phyloP scores from a whole-genome alignment of 169 alveolate genomes.

The Eimeria acervulina region DNA sequence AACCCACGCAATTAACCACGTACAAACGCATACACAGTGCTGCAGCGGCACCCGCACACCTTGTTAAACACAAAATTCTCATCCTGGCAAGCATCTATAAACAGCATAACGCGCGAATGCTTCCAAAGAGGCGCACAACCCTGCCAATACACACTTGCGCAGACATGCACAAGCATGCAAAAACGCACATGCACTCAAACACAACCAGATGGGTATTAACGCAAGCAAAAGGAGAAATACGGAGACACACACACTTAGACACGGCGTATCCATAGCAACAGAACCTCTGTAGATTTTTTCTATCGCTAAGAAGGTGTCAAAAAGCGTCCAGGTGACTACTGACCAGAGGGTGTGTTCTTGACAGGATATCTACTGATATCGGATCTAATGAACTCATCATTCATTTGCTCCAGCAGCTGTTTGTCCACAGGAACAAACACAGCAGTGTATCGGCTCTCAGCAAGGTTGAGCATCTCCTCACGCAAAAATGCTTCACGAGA shows the following conservation, averaged over 20 bases:
- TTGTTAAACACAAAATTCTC: background rate
- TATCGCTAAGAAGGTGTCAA: background rate
- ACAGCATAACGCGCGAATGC: background rate
- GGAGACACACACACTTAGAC: too few relatives aligned
- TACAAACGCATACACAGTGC: background rate
- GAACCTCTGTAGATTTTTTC: background rate
- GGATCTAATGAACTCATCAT: constrained; percentile 48
- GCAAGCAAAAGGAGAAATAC: background rate
- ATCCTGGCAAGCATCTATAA: background rate
- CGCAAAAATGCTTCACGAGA: constrained; percentile 59
- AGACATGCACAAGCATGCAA: background rate
- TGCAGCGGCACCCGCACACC: background rate
- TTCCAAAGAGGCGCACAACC: background rate
- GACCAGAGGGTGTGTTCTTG: constrained; percentile 65
- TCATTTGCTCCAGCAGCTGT: constrained; percentile 36
- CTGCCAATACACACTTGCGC: background rate
- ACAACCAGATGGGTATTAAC: background rate
- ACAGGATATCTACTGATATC: constrained; percentile 61
- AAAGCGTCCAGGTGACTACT: background rate
- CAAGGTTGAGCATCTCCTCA: constrained; percentile 57
- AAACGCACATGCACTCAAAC: background rate
- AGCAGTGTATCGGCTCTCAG: constrained; percentile 72
- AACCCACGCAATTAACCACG: background rate
- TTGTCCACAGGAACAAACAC: constrained; percentile 63
- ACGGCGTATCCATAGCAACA: background rate